Percentiles rank a stretch among this genome's conserved stretches.
Evolutionary conservation across 106 monocot genomes (phyloP).

Genomic region (Xerophyta viscosa): DNA sequence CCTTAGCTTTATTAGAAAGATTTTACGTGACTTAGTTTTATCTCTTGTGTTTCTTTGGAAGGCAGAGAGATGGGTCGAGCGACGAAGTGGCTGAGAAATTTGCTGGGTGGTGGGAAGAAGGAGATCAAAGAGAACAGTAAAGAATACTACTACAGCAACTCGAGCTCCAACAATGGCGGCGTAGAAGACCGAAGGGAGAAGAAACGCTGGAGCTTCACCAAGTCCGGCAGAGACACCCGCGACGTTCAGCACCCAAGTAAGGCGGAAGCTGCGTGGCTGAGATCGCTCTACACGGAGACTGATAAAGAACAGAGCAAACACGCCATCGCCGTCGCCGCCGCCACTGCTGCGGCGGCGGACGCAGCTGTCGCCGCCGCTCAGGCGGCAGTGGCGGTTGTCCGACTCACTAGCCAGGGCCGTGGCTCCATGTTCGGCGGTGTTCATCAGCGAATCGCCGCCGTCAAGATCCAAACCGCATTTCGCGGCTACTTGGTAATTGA

Average conservation of each 20-base stretch:
- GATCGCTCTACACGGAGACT: slow-evolving; percentile 42
- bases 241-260: background rate
- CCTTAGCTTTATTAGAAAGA: too few species aligned
- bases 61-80: slow-evolving; percentile 57
- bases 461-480: slow-evolving; percentile 78
- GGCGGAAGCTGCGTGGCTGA: slow-evolving; percentile 38
- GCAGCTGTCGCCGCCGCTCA: slow-evolving; percentile 81
- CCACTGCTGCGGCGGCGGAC: slow-evolving; percentile 72
- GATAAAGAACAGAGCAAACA: slow-evolving; percentile 89
- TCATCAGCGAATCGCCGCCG: slow-evolving; percentile 38
- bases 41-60: too few species aligned
- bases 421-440: slow-evolving; percentile 17
- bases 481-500: slow-evolving; percentile 68
- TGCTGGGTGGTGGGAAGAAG: slow-evolving; percentile 42
- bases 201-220: slow-evolving; percentile 74
- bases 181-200: slow-evolving; percentile 36
- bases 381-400: slow-evolving; percentile 68
- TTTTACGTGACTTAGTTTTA: too few species aligned
- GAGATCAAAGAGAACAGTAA: slow-evolving; percentile 18
- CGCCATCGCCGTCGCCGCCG: slow-evolving; percentile 85
- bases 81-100: slow-evolving; percentile 56
- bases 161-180: too few species aligned
- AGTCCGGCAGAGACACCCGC: slow-evolving; percentile 28
- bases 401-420: slow-evolving; percentile 61
- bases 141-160: background rate